Evolutionary conservation across 2,329 filamentous ascomycete species (phyloP).

Genomic region (Colletotrichum musicola): DNA sequence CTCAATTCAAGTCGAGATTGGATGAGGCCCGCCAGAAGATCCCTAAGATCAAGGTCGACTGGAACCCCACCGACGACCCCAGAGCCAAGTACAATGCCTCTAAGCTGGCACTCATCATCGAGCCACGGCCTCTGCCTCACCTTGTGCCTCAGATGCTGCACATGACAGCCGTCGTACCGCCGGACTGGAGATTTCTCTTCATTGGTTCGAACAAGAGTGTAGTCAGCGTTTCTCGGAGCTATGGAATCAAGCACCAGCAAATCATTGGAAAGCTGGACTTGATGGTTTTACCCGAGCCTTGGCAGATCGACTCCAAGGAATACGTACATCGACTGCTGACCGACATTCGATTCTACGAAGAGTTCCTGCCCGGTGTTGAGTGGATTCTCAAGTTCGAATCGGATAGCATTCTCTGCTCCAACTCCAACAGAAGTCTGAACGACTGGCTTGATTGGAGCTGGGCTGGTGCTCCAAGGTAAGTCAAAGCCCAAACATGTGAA

Average conservation of each 20-base stretch:
- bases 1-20: conserved; percentile 52
- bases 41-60: conserved; percentile 55
- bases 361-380: conserved; percentile 62
- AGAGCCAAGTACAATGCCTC: conserved; percentile 58
- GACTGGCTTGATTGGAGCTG: conserved; percentile 68
- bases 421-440: conserved; percentile 63
- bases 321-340: conserved; percentile 62
- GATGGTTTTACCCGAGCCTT: conserved; percentile 60
- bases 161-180: conserved; percentile 66
- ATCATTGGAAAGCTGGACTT: conserved; percentile 65
- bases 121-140: conserved; percentile 60
- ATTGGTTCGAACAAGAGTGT: conserved; percentile 64
- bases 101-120: conserved; percentile 66
- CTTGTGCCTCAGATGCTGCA: conserved; percentile 64
- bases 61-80: conserved; percentile 49
- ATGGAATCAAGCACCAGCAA: conserved; percentile 62
- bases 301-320: conserved; percentile 61
- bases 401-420: conserved; percentile 69
- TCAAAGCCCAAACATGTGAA: background rate
- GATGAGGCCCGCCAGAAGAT: conserved; percentile 56
- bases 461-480: conserved; percentile 64
- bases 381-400: conserved; percentile 67
- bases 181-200: conserved; percentile 69
- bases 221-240: conserved; percentile 57
- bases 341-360: conserved; percentile 64